Evolutionary conservation across 371 early-diverging fungal species (phyloP).

Genomic region (Zancudomyces culisetae): DNA sequence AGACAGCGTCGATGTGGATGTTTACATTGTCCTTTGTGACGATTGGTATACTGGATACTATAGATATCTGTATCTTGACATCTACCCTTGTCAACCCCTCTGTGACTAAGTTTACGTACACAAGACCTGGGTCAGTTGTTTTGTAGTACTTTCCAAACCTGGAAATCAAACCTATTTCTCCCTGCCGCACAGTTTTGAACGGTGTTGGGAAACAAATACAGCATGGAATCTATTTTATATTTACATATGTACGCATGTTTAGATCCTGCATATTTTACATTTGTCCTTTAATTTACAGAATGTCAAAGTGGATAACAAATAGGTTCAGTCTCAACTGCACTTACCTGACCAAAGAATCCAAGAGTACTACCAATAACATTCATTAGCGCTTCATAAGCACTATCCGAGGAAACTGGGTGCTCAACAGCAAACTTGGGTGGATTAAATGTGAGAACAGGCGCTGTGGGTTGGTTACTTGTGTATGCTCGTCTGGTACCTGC

Average conservation of each 20-base stretch:
- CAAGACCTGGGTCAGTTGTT: conserved; percentile 75
- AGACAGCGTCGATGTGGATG: conserved; percentile 59
- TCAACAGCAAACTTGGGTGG: conserved; percentile 17
- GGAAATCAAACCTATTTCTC: conserved; percentile 46
- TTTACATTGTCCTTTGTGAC: conserved; percentile 81
- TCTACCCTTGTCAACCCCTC: conserved; percentile 46
- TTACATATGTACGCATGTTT: no score
- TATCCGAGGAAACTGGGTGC: conserved; percentile 8
- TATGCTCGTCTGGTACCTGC: no score
- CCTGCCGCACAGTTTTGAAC: conserved; percentile 41
- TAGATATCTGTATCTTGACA: conserved; percentile 53
- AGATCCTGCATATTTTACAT: no score
- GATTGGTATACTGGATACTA: conserved; percentile 55
- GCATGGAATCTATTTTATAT: conserved; percentile 25
- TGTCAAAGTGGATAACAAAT: background rate
- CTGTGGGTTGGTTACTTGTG: background rate
- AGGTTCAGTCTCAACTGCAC: background rate
- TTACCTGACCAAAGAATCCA: conserved; percentile 24
- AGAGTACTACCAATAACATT: conserved; percentile 21
- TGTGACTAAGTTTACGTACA: conserved; percentile 52
- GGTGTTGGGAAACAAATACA: conserved; percentile 59
- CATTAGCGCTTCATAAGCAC: conserved; percentile 21
- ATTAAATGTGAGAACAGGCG: background rate
- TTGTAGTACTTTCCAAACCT: conserved; percentile 71
- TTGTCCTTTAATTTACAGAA: background rate